These are phyloP conservation scores for Psilocybe subaeruginosa DNA, from an alignment of 768 basidiomycete species.

Conservation along the genomic window DNA sequence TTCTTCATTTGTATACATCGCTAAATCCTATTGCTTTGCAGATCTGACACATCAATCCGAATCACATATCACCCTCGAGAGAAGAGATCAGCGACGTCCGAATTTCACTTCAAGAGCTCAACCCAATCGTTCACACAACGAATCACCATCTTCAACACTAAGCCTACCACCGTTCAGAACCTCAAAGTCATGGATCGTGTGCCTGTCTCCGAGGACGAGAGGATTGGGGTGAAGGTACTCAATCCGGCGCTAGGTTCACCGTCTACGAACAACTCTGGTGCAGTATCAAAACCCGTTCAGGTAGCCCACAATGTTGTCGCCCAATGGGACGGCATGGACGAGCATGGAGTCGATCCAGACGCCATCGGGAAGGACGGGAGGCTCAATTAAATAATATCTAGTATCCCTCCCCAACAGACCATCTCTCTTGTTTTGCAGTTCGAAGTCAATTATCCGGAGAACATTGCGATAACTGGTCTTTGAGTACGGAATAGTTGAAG, in stretches of 20 bases:
- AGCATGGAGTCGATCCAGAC: slow-evolving; percentile 25
- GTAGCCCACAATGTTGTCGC: slow-evolving; percentile 30
- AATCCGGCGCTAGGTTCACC: slow-evolving; percentile 25
- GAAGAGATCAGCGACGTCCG: slow-evolving; percentile 34
- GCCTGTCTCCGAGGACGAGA: slow-evolving; percentile 40
- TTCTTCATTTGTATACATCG: not conserved
- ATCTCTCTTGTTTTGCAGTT: slow-evolving; percentile 23
- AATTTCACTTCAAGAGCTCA: slow-evolving; percentile 35
- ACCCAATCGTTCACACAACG: slow-evolving; percentile 34
- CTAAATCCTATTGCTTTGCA: slow-evolving; percentile 10
- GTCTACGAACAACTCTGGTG: not conserved
- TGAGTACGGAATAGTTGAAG: not conserved
- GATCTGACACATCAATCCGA: slow-evolving; percentile 41
- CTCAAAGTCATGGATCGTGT: slow-evolving; percentile 39
- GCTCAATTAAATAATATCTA: slow-evolving; percentile 22
- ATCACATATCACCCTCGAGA: slow-evolving; percentile 39
- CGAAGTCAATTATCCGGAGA: slow-evolving; percentile 19
- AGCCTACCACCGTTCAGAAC: slow-evolving; percentile 25
- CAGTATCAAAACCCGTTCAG: slow-evolving; percentile 19
- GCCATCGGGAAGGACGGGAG: slow-evolving; percentile 29
- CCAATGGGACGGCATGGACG: slow-evolving; percentile 41
- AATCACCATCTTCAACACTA: slow-evolving; percentile 41
- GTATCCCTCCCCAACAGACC: slow-evolving; percentile 20
- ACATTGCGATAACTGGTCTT: slow-evolving; percentile 8
- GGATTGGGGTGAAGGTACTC: slow-evolving; percentile 44